Evolutionary conservation across 2,329 filamentous ascomycete genomes (phyloP).

Genomic region (Penicillium palitans): DNA sequence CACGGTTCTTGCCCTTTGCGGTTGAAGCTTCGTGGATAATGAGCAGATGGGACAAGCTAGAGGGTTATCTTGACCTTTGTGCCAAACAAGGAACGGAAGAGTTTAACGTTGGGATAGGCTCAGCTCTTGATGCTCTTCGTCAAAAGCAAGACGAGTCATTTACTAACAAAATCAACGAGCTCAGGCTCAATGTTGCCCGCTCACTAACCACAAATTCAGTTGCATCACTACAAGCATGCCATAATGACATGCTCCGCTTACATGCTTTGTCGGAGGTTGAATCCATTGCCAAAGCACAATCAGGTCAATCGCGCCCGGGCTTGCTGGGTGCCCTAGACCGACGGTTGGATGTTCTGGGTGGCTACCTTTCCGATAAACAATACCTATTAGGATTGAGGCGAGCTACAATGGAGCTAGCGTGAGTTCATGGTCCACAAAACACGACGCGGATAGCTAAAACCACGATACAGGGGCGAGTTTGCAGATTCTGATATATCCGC

Average conservation of each 20-base stretch:
- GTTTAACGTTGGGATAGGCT: conserved; percentile 80
- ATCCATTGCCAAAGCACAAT: conserved; percentile 60
- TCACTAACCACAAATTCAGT: conserved; percentile 76
- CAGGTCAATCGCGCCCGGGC: conserved; percentile 29
- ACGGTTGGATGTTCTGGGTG: conserved; percentile 84
- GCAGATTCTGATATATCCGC: conserved; percentile 73
- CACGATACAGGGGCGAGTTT: conserved; percentile 53
- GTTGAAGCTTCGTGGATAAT: conserved; percentile 92
- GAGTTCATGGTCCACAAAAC: background rate
- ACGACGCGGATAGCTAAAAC: conserved; percentile 15
- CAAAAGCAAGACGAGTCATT: conserved; percentile 56
- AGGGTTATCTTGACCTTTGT: conserved; percentile 60
- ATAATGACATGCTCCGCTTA: conserved; percentile 79
- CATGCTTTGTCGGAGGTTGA: conserved; percentile 89
- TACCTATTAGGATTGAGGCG: conserved; percentile 84
- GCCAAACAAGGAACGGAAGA: conserved; percentile 52
- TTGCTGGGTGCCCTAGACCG: conserved; percentile 63
- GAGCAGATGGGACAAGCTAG: conserved; percentile 73
- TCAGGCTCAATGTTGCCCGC: conserved; percentile 70
- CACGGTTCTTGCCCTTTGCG: conserved; percentile 75
- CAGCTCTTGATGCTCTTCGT: conserved; percentile 62
- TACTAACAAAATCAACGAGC: conserved; percentile 56
- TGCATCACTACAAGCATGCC: conserved; percentile 76
- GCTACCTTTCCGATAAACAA: conserved; percentile 89
- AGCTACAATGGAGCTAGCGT: conserved; percentile 78